A percentile compares a stretch with the other conserved stretches of the same genome.
These are phyloP conservation scores for Iberis pinnata DNA, from an alignment of 345 rosid genomes.

Conservation along the genomic window DNA sequence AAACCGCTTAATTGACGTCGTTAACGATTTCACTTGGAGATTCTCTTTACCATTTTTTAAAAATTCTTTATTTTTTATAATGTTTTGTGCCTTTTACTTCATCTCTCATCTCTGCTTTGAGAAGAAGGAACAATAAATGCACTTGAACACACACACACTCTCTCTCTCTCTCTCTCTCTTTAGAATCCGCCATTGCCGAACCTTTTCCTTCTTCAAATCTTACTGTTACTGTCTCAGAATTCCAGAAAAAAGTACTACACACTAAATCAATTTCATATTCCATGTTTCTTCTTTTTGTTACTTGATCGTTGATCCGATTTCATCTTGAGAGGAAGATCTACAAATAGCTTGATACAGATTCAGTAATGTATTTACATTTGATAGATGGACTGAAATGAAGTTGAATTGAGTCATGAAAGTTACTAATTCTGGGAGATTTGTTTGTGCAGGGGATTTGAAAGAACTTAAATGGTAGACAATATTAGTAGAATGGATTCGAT, in stretches of 20 bases:
- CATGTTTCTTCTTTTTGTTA: slow-evolving; percentile 15
- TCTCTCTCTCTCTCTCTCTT: slow-evolving; percentile 19
- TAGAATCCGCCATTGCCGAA: slow-evolving; percentile 25
- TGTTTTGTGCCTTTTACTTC: slow-evolving; percentile 29
- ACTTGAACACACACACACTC: slow-evolving; percentile 22
- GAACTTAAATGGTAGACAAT: slow-evolving; percentile 12
- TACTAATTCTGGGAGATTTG: slow-evolving; percentile 18
- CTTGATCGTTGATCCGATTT: slow-evolving; percentile 26
- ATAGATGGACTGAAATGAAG: slow-evolving; percentile 5
- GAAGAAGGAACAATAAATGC: slow-evolving; percentile 37
- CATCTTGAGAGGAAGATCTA: slow-evolving; percentile 22
- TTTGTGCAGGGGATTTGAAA: slow-evolving; percentile 15
- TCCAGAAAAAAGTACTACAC: too few species aligned
- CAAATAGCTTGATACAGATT: neutral
- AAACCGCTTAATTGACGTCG: slow-evolving; percentile 23
- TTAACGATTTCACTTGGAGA: neutral
- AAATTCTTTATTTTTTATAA: too few species aligned
- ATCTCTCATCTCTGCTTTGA: slow-evolving; percentile 33
- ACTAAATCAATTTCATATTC: too few species aligned
- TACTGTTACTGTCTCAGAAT: neutral
- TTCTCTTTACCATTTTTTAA: too few species aligned
- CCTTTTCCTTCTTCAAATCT: slow-evolving; percentile 15
- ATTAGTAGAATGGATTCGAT: slow-evolving; percentile 49
- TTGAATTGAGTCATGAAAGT: slow-evolving; percentile 22
- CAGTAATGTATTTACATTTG: neutral